Percentiles rank a stretch among this genome's conserved stretches.
phyloP scores from a whole-genome alignment of 371 early-diverging fungal species.

The Sporodiniella umbellata region DNA sequence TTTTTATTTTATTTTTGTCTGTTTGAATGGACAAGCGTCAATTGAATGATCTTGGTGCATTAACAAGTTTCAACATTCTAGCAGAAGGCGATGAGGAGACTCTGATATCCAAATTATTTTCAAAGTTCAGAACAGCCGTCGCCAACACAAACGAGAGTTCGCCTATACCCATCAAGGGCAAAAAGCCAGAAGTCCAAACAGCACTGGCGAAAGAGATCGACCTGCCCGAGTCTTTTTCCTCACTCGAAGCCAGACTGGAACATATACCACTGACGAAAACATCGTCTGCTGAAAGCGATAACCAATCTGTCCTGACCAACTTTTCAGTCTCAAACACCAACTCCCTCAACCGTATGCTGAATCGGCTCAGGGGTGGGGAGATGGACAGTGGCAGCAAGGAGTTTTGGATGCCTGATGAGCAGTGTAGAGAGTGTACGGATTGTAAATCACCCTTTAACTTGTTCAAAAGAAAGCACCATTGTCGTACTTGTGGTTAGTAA shows the following conservation, averaged over 20 bases:
- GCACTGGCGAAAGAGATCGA: not conserved
- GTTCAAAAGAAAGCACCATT: conserved; percentile 78
- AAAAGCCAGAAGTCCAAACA: not conserved
- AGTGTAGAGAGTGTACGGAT: conserved; percentile 73
- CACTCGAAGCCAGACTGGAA: not conserved
- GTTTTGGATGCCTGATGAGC: conserved; percentile 84
- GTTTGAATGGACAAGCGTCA: conserved; percentile 13
- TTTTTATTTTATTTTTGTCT: conserved; percentile 2
- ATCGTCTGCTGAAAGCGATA: conserved; percentile 44
- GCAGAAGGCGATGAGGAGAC: conserved; percentile 50
- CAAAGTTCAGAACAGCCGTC: conserved; percentile 54
- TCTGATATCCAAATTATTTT: conserved; percentile 59
- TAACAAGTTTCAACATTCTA: conserved; percentile 47
- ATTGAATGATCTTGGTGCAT: conserved; percentile 30
- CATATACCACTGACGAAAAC: conserved; percentile 17
- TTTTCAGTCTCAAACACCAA: conserved; percentile 50
- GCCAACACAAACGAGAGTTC: not conserved
- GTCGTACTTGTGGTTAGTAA: conserved; percentile 75
- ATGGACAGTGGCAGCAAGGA: conserved; percentile 45
- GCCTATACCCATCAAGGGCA: not conserved
- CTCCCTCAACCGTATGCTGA: conserved; percentile 45
- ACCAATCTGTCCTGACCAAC: conserved; percentile 51
- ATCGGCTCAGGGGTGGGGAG: conserved; percentile 53
- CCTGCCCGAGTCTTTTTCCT: not conserved
- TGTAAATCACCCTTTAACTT: conserved; percentile 69